Base-by-base conservation (phyloP, 2,329 filamentous ascomycete species). In the Knufia petricola region DNA sequence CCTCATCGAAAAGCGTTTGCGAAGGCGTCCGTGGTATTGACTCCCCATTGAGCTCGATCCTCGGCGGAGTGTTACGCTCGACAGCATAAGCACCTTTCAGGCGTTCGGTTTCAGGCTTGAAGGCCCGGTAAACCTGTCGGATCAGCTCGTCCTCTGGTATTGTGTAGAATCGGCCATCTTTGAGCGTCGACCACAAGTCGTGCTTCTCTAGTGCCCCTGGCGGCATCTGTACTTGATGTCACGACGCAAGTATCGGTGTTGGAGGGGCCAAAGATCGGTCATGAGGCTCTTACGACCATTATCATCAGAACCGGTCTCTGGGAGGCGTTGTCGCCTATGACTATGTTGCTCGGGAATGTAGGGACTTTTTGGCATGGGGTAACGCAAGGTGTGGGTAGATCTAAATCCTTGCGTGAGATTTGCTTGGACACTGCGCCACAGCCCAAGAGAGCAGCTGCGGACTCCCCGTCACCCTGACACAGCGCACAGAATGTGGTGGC, bases 51-150 rank as follows among this genome's bases (percentile, higher is more conserved):
- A 46, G 49, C n/a, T 46, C 53, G 43, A 43, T 52, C 30, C 23
- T 42, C 39, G 17, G 42, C 45, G 26, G 49, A 42, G 3, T 44
- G 23, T 30, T 49, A 49, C 42, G 58, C 48, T 53, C 62, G 47
- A 31, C 55, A 49, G 52, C 60, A 34, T 34, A 60, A 3, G 62
- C 64, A 19, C 50, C 48, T 40, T 60, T 61, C 10, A 66, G 59
- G 15, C 61, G 59, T 10, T 57, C 44, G 9, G 65, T 56, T 51
- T 66, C 63, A 9, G 56, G 48, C 34, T 50, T 30, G 40, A 64
- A 65, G 4, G 55, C 56, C 17, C 48, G 43, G n/a, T 48, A 49
- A 19, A 65, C 49, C 21, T 65, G 54, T 30, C 23, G 41, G 8
- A 64, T 53, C 6, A 63, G 38, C 8, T 57, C 48, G 12, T 52